phyloP scores from a whole-genome alignment of 805 yeast species.

The Yamadazyma ubonensis region DNA sequence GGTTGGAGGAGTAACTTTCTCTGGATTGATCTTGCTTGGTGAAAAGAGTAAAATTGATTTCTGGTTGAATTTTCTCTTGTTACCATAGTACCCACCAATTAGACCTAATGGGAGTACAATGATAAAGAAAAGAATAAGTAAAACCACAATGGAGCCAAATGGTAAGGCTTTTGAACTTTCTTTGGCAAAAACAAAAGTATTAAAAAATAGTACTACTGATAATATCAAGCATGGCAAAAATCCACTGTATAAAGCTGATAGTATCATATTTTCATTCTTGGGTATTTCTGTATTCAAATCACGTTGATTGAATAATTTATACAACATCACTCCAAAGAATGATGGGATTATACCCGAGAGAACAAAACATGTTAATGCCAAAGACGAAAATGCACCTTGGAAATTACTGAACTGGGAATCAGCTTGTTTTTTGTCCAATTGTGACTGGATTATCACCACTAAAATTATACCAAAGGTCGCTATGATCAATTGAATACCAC shows the following conservation, averaged over 20 bases:
- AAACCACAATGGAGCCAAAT: constrained; percentile 64
- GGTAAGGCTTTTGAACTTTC: constrained; percentile 77
- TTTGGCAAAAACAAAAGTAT: constrained; percentile 71
- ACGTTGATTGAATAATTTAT: constrained; percentile 50
- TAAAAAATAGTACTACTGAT: constrained; percentile 52
- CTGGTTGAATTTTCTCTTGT: constrained; percentile 27
- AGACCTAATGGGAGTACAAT: constrained; percentile 75
- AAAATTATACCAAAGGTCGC: constrained; percentile 61
- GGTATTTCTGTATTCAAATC: constrained; percentile 28
- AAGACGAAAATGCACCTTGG: constrained; percentile 59
- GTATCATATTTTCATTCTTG: constrained; percentile 12
- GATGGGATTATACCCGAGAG: constrained; percentile 76
- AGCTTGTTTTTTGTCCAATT: constrained; percentile 19
- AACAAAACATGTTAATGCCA: constrained; percentile 59
- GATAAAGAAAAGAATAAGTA: constrained; percentile 58
- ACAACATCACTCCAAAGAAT: constrained; percentile 62
- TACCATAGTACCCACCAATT: constrained; percentile 63
- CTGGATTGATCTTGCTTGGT: constrained; percentile 1
- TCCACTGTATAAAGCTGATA: constrained; percentile 35
- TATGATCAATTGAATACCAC: constrained; percentile 73
- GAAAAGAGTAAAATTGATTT: constrained; percentile 20
- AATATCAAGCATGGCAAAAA: constrained; percentile 49
- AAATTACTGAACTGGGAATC: constrained; percentile 58
- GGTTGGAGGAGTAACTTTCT: background rate
- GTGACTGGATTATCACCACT: constrained; percentile 43